These are phyloP conservation scores for Aspergillus chevalieri DNA, from an alignment of 2,329 filamentous ascomycete genomes.

Conservation along the genomic window DNA sequence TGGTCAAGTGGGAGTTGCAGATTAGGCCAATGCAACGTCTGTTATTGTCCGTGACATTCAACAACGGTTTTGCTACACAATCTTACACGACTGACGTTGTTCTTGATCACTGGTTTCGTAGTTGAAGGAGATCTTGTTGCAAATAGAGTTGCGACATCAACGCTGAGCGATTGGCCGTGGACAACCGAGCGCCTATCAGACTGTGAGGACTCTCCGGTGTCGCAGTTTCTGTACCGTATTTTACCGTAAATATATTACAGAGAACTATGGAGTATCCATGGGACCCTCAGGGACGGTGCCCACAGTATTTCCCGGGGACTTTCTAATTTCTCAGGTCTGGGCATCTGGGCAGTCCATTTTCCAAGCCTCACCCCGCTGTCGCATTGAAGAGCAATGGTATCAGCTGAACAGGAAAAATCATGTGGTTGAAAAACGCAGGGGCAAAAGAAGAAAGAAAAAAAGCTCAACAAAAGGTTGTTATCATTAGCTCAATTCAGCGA, in stretches of 20 bases:
- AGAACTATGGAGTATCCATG: too few relatives aligned
- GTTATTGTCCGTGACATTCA: too few relatives aligned
- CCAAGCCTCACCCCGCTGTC: neutral
- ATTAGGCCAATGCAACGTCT: conserved; percentile 2
- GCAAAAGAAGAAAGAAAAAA: neutral
- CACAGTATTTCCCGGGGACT: too few relatives aligned
- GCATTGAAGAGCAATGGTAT: neutral
- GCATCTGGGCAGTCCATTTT: neutral
- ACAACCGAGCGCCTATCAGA: neutral
- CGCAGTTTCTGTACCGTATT: neutral
- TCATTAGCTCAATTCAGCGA: neutral
- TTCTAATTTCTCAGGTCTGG: neutral
- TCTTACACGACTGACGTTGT: too few relatives aligned
- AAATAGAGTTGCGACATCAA: conserved; percentile 1
- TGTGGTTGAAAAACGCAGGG: neutral
- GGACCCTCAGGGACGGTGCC: too few relatives aligned
- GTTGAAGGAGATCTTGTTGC: neutral
- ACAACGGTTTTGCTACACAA: too few relatives aligned
- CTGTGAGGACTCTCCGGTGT: conserved; percentile 1
- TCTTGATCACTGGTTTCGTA: too few relatives aligned
- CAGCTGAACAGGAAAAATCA: neutral
- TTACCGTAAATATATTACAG: too few relatives aligned
- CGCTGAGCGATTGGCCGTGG: neutral
- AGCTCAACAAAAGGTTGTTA: neutral
- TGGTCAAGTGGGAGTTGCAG: conserved; percentile 26